Conservation (phyloP, 225 moss, liverwort and hornwort species). For the Rhytidiadelphus loreus region DNA sequence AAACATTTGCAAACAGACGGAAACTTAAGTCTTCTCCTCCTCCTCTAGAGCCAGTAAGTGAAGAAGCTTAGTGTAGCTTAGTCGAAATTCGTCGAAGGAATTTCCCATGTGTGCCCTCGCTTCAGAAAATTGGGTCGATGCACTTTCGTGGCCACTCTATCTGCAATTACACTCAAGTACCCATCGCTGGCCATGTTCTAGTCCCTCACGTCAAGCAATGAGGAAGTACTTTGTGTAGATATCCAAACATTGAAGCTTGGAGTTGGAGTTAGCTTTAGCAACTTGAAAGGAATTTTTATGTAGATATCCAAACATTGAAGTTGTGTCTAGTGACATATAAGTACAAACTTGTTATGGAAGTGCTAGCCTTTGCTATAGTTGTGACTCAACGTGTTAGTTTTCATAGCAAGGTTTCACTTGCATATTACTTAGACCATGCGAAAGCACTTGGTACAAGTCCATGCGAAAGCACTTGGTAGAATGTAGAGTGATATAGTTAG, state of each 20-base stretch:
- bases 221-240: not conserved
- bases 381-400: not conserved
- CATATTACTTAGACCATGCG: not conserved
- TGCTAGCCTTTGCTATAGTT: not conserved
- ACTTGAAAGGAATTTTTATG: not conserved
- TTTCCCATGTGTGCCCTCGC: not conserved
- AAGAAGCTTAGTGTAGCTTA: not conserved
- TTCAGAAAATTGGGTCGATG: not conserved
- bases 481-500: not conserved
- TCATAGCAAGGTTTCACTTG: not conserved
- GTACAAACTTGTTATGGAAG: not conserved
- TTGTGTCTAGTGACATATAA: not conserved
- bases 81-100: not conserved
- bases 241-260: not conserved
- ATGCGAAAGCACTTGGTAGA: not conserved
- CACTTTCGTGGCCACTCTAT: not conserved
- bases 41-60: not conserved
- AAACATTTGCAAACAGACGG: not conserved
- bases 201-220: not conserved
- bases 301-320: not conserved
- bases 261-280: not conserved
- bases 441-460: not conserved
- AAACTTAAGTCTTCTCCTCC: not conserved
- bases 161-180: not conserved
- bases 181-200: not conserved